Evolutionary conservation across 2,329 filamentous ascomycete genomes (phyloP), one percentile per base, ranked within the genome.

Genomic region (Scorias spongiosa): DNA sequence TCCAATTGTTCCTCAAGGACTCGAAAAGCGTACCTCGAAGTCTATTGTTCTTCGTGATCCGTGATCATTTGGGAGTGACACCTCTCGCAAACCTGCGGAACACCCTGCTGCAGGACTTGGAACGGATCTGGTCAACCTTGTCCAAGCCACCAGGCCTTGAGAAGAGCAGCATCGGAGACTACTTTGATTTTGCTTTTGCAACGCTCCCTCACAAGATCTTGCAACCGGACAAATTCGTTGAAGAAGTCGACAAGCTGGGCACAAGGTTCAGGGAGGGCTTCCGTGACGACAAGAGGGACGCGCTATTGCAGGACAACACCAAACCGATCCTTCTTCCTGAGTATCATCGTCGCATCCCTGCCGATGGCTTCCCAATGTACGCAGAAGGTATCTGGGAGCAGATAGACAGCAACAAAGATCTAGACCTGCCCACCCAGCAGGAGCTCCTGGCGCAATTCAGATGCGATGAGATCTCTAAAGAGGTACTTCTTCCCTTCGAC

Each of bases 101-200:
- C 56, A 98, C 91, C 1, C 68, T 98, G 41, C 72, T 94, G 51
- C 84, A 93, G 65, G 91, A 96, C 62, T 72, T 98, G 49, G 80
- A 79, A 42, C 84, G 89, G 61, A 86, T 98, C 55, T 98, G 91
- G 91, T 75, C 81, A 2, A 83, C 85, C 41, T 81, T 98, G 48
- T 88, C 88, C 36, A 98, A 98, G 62, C 91, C 91, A 3, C 67
- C 79, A 29, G 89, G 89, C 1, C 72, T 96, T 45, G 91, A 98
- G 60, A 78, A 79, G 52, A 89, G 89, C 15, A 78, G 74, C 45
- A 96, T 98, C 51, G 84, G 91, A 54, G 89, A 98, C 60, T 98
- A 96, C 67, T 98, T 98, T 57, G 91, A 98, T 66, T 96, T 98
- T 64, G 88, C 87, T 44, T 98, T 98, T 58, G 85, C 88, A 40